These are phyloP conservation scores for Paecilomyces variotii DNA, from an alignment of 2,329 filamentous ascomycete genomes.

Conservation along the genomic window DNA sequence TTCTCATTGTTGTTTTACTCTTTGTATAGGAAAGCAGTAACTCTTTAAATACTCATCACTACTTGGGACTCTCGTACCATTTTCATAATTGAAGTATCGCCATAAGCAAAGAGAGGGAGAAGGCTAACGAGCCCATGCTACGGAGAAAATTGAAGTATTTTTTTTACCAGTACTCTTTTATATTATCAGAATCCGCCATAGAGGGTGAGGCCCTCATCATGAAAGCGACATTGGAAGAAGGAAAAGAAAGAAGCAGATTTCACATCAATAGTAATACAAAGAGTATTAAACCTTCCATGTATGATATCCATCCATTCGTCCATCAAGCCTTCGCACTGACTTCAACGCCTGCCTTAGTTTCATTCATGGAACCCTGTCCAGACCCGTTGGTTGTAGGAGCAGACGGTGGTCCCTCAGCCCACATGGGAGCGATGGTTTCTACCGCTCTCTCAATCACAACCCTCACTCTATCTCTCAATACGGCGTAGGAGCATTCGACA, in stretches of 20 bases:
- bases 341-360: conserved; percentile 12
- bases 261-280: not conserved
- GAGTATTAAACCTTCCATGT: not conserved
- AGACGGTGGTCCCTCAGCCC: conserved; percentile 22
- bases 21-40: no score
- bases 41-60: no score
- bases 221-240: not conserved
- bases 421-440: conserved; percentile 73
- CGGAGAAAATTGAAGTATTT: not conserved
- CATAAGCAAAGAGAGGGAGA: no score
- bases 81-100: no score
- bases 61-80: no score
- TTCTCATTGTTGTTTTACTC: no score
- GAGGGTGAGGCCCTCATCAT: not conserved
- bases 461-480: conserved; percentile 74
- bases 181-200: not conserved
- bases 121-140: no score
- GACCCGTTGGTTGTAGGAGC: conserved; percentile 15
- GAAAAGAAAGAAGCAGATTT: not conserved
- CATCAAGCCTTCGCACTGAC: conserved; percentile 18
- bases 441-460: conserved; percentile 85
- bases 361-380: conserved; percentile 9
- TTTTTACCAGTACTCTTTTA: not conserved
- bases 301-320: not conserved
- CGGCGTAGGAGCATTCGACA: conserved; percentile 73